Evolutionary conservation across 2,329 filamentous ascomycete genomes (phyloP).

Genomic region (Sporothrix dimorphospora): DNA sequence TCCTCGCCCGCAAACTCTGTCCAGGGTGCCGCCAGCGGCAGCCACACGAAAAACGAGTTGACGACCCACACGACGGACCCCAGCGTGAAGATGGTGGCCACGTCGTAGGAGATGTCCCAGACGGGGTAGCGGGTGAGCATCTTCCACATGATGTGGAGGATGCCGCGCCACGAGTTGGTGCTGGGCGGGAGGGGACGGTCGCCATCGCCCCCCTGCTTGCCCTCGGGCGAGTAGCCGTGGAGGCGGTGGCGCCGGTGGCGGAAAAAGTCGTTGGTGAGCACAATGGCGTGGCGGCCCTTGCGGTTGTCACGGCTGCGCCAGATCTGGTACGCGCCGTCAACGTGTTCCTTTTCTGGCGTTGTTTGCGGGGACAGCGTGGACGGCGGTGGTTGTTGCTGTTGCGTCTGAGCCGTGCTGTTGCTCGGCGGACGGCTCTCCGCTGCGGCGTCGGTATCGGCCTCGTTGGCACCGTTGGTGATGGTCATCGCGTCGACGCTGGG

Average conservation of each 20-base stretch:
- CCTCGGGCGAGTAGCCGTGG: neutral
- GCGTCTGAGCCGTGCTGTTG: neutral
- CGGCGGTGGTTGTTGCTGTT: neutral
- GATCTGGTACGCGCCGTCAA: slow-evolving; percentile 40
- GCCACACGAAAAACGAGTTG: slow-evolving; percentile 66
- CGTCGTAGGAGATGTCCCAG: slow-evolving; percentile 50
- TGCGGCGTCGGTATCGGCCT: neutral
- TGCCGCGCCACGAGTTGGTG: slow-evolving; percentile 38
- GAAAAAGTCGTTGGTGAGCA: slow-evolving; percentile 36
- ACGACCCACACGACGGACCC: slow-evolving; percentile 58
- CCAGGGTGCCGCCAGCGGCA: slow-evolving; percentile 58
- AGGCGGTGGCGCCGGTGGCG: slow-evolving; percentile 1
- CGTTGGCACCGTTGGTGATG: neutral
- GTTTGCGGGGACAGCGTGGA: neutral
- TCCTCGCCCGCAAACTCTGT: slow-evolving; percentile 59
- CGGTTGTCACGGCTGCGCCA: slow-evolving; percentile 50
- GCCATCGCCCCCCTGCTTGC: neutral
- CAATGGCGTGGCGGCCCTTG: slow-evolving; percentile 47
- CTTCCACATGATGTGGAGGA: slow-evolving; percentile 40
- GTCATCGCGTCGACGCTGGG: slow-evolving; percentile 3
- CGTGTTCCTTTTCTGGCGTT: neutral
- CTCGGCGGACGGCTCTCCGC: neutral
- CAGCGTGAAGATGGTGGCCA: slow-evolving; percentile 46
- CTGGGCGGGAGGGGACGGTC: neutral
- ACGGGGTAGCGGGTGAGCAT: slow-evolving; percentile 45